Base-by-base conservation (phyloP, 495 filamentous ascomycete genomes). In the Aspergillus asperescens region DNA sequence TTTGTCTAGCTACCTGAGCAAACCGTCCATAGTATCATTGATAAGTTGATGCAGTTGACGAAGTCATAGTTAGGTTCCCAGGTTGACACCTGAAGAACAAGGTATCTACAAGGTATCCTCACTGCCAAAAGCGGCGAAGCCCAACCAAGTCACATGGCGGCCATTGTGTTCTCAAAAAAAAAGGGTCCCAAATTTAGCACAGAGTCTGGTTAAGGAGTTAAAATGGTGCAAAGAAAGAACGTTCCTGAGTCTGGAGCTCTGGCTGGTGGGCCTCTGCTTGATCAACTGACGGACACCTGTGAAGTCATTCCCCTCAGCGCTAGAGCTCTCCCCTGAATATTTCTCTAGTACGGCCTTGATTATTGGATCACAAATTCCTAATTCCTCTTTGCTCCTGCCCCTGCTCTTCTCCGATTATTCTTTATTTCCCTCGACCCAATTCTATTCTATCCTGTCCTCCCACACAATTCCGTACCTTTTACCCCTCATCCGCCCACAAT, bases 401-500 rank as follows among this genome's bases (percentile, higher is more conserved):
- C 28, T 46, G 18, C 24, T 15, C 18, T 7, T 22, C 24, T 34
- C 16, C 28, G 24, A 13, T 18, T 19, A 4, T 1, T 50, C 39
- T 45, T 32, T 43, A 31, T 28, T 15, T 32, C 20, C 32, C 35
- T 18, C 38, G 22, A 43, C 12, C 15, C 24, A 23, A 18, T 13
- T 48, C 22, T 31, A 2, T n/a, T 35, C 31, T 4, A 15, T 28
- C 32, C 35, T 41, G 43, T 50, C 12, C 15, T 28, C 9, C 34
- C 18, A 15, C 46, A n/a, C 40, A 22, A n/a, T 40, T 40, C 49
- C 37, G 27, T 37, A 27, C 43, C 15, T 52, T 31, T 13, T 47
- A 41, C 47, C 50, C 55, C 44, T 51, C 41, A 40, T 45, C 48
- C 57, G 56, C 44, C 57, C 23, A 49, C 55, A 55, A 78, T 77